These are phyloP conservation scores for Paraphoma chrysanthemicola DNA, from an alignment of 2,329 filamentous ascomycete genomes.

Conservation along the genomic window DNA sequence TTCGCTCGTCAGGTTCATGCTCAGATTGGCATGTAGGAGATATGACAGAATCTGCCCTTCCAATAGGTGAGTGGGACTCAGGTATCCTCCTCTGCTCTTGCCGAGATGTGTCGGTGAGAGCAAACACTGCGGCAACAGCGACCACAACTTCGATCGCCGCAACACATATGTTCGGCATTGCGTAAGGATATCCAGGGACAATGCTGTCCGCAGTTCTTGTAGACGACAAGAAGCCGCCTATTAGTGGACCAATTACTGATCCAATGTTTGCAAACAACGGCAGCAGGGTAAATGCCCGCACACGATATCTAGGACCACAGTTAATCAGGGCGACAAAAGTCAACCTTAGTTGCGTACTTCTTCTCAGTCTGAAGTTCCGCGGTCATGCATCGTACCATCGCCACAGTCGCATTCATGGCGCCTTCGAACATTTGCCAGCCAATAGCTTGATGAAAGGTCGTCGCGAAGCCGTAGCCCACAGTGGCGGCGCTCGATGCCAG, in stretches of 20 bases:
- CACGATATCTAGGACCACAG: neutral
- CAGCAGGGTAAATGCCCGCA: constrained; percentile 67
- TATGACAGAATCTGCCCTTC: neutral
- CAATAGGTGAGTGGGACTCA: neutral
- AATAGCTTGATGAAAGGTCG: constrained; percentile 64
- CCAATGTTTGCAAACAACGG: constrained; percentile 65
- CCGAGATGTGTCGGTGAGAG: constrained; percentile 63
- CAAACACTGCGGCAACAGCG: constrained; percentile 57
- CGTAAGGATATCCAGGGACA: constrained; percentile 63
- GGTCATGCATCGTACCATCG: constrained; percentile 74
- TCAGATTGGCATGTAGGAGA: neutral
- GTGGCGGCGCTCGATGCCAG: constrained; percentile 45
- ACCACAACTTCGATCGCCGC: constrained; percentile 62
- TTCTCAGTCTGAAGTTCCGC: constrained; percentile 72
- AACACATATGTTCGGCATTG: constrained; percentile 70
- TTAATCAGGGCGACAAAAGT: constrained; percentile 48
- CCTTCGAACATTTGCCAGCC: constrained; percentile 71
- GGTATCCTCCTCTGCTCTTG: neutral
- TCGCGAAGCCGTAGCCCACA: constrained; percentile 70
- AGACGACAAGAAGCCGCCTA: constrained; percentile 65
- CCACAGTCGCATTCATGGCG: constrained; percentile 71
- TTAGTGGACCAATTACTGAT: constrained; percentile 59
- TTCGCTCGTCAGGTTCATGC: neutral
- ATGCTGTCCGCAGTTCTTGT: constrained; percentile 18
- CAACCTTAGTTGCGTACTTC: constrained; percentile 59